Percentiles rank a stretch among this genome's conserved stretches.
Evolutionary conservation across 768 basidiomycete species (phyloP).

Genomic region (Leccinellum luteum): DNA sequence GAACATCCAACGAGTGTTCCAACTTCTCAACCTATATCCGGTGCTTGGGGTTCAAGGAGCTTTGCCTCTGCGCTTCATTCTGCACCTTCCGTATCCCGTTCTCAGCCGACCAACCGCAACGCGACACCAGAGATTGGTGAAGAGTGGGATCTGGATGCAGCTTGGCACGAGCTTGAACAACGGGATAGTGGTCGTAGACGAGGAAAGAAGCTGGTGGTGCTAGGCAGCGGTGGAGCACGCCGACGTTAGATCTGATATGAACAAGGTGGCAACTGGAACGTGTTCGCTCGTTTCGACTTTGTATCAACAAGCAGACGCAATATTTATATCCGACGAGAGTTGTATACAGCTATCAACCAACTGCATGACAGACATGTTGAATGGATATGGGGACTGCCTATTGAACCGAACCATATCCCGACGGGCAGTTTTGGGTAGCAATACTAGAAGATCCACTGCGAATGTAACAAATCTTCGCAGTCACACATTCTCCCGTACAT

Average conservation of each 20-base stretch:
- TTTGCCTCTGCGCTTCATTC: conserved; percentile 80
- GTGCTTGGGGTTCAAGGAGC: conserved; percentile 77
- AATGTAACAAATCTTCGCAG: conserved; percentile 74
- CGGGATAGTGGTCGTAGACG: conserved; percentile 55
- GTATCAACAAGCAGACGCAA: conserved; percentile 12
- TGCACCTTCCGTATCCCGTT: conserved; percentile 44
- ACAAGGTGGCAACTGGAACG: background rate
- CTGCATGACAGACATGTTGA: background rate
- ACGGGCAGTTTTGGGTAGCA: conserved; percentile 54
- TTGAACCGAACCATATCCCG: conserved; percentile 67
- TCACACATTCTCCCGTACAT: conserved; percentile 60
- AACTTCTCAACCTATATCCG: conserved; percentile 31
- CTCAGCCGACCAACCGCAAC: conserved; percentile 31
- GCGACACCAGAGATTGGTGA: conserved; percentile 40
- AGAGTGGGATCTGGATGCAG: conserved; percentile 76
- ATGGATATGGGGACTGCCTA: conserved; percentile 7
- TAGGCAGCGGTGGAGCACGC: conserved; percentile 63
- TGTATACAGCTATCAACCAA: background rate
- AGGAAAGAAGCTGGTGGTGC: conserved; percentile 63
- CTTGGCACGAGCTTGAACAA: conserved; percentile 80
- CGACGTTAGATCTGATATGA: conserved; percentile 30
- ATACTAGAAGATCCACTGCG: conserved; percentile 69
- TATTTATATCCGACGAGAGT: conserved; percentile 2
- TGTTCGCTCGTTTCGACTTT: conserved; percentile 5
- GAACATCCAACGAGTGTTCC: conserved; percentile 7